Evolutionary conservation across 2,329 filamentous ascomycete genomes (phyloP).

Genomic region (Clarireedia homoeocarpa): DNA sequence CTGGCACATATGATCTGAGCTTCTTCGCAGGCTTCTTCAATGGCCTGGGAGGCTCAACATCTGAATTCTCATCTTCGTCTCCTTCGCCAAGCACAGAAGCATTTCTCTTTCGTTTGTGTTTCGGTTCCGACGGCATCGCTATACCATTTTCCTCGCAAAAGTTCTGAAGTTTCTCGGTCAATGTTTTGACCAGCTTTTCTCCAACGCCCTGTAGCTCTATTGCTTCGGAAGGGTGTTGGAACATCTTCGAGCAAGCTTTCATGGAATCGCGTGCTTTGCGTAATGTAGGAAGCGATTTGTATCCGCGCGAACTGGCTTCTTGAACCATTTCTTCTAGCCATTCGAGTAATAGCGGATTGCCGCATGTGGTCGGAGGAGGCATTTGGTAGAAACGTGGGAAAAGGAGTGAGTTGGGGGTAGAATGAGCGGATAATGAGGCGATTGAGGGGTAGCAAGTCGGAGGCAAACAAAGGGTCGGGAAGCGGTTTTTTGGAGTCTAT

Average conservation of each 20-base stretch:
- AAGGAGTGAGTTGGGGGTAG: neutral
- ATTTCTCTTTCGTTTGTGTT: slow-evolving; percentile 19
- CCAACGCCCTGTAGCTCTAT: slow-evolving; percentile 68
- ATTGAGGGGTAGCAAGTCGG: neutral
- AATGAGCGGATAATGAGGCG: neutral
- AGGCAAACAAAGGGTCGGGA: neutral
- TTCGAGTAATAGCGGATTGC: slow-evolving; percentile 60
- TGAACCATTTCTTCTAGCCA: slow-evolving; percentile 74
- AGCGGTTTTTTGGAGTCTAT: too few relatives aligned
- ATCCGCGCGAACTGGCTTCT: slow-evolving; percentile 65
- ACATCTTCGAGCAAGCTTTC: slow-evolving; percentile 60
- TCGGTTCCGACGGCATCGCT: slow-evolving; percentile 56
- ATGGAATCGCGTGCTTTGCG: slow-evolving; percentile 66
- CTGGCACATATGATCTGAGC: slow-evolving; percentile 62
- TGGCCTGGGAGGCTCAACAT: slow-evolving; percentile 17
- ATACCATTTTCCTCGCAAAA: slow-evolving; percentile 61
- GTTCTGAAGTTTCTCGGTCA: slow-evolving; percentile 52
- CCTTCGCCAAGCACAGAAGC: neutral
- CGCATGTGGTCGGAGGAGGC: slow-evolving; percentile 16
- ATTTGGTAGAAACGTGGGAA: neutral
- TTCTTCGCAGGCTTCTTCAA: slow-evolving; percentile 45
- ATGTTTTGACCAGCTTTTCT: slow-evolving; percentile 59
- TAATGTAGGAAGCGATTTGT: slow-evolving; percentile 36
- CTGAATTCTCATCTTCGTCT: neutral
- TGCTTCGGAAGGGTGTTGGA: slow-evolving; percentile 61